Evolutionary conservation across 2,329 filamentous ascomycete species (phyloP), one percentile per base, ranked within the genome.

Genomic region (Calonectria pseudoturangicola): DNA sequence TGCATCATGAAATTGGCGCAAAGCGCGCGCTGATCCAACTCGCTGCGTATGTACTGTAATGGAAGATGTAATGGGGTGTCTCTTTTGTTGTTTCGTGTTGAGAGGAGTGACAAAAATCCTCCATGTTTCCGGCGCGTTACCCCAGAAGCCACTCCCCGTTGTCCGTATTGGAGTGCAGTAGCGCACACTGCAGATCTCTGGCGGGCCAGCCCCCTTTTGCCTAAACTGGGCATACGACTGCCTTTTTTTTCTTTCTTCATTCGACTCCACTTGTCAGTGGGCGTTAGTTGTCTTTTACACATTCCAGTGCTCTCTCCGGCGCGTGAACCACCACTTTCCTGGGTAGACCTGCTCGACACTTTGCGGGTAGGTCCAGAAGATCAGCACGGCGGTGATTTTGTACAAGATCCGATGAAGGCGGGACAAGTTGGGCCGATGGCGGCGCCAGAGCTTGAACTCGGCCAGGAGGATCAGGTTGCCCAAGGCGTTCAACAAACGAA

Each of bases 361-460:
- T 50, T 83, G 83, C 9, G 85, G 85, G 41, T 87, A 86, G 6
- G 84, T 85, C 83, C 84, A 86, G 58, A 85, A 83, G n/a, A 86
- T 82, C 30, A 86, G 69, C 1, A 80, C 77, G 0, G 82, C 77
- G 39, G 82, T 72, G 4, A 81, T 50, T 45, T 78, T 79, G 71
- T 82, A 82, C 41, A 81, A 56, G 21, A 80, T 43, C 12, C 76
- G 79, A 8, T 75, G 75, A 63, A 73, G 67, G 9, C 64, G 75
- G 0, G 81, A 76, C 63, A 81, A 75, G 33, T 76, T 71, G 9
- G 84, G 83, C 41, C 81, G 79, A 65, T 83, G 66, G 45, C 84
- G 84, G 7, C 77, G 82, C 76, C 84, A 86, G 43, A 84, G 75
- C 68, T 85, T 82, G 74, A 84, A 85, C 71, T 86, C 84, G 74